phyloP scores from a whole-genome alignment of 768 basidiomycete genomes.

The Zangia roseola region DNA sequence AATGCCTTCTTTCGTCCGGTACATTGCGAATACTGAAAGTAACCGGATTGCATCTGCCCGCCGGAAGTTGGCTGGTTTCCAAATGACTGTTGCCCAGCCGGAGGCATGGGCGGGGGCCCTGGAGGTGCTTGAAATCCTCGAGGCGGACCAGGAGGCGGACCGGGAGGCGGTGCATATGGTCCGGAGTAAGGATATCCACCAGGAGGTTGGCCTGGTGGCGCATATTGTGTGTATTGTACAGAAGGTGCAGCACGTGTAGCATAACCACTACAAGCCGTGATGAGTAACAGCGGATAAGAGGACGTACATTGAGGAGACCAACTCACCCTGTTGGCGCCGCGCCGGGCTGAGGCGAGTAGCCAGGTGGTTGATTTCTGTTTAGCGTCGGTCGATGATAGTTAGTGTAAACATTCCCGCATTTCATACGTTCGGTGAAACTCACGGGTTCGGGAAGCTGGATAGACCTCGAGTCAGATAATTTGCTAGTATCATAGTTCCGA shows the following conservation, averaged over 20 bases:
- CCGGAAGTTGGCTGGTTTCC: conserved; percentile 55
- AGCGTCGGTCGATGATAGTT: too few species aligned
- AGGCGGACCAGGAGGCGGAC: conserved; percentile 3
- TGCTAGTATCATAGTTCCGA: neutral
- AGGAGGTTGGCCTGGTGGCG: conserved; percentile 11
- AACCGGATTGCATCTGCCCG: conserved; percentile 52
- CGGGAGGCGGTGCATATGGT: conserved; percentile 14
- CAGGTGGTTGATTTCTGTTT: too few species aligned
- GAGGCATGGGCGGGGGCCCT: conserved; percentile 51
- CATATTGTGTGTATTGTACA: conserved; percentile 13
- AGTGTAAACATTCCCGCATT: too few species aligned
- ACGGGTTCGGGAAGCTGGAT: conserved; percentile 15
- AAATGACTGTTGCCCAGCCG: conserved; percentile 57
- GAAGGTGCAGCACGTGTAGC: conserved; percentile 8
- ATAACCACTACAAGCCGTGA: conserved; percentile 37
- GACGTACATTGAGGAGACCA: neutral
- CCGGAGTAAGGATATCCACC: conserved; percentile 12
- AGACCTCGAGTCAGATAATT: neutral
- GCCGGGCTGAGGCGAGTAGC: neutral
- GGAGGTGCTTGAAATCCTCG: conserved; percentile 15
- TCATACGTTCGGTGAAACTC: conserved; percentile 1
- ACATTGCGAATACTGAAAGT: conserved; percentile 88
- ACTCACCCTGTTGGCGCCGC: conserved; percentile 14
- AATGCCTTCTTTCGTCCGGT: conserved; percentile 86
- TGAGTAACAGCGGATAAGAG: conserved; percentile 18